Base-by-base conservation (phyloP, 2,329 filamentous ascomycete genomes). In the Elsinoe necatrix region DNA sequence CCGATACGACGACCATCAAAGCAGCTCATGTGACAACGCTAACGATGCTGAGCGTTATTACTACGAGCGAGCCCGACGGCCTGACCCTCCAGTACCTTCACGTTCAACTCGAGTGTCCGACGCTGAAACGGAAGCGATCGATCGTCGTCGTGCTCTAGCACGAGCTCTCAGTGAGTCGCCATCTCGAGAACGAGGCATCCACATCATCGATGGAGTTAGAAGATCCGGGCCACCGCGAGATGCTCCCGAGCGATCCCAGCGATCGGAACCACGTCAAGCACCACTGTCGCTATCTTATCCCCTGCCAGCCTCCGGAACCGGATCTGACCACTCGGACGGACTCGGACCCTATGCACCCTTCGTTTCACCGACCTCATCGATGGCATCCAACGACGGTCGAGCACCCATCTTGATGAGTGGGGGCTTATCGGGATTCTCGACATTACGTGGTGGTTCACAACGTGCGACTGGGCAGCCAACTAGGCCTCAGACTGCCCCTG, bases 121-220 rank as follows among this genome's bases (percentile, higher is more conserved):
- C 5, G 18, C 48, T n/a, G 48, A 52, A 27, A 35, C 48, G 2
- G 54, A 48, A n/a, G 34, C 39, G 2, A 21, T 25, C n/a, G 35
- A 31, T 35, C 54, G 42, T 25, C 54, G 54, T 29, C 39, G 54
- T n/a, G 54, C 54, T 35, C 31, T 56, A n/a, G 42, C 54, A 9
- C 23, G 54, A 47, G 54, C 54, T 18, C 27, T 56, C 3, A 56
- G 54, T 18, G 54, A 56, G 54, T 56, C 54, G 11, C 54, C 54
- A 12, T 56, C 54, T 11, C 41, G 54, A 11, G 54, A 56, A 20
- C 54, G 54, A 21, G 54, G 54, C 4, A 42, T 56, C n/a, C 11
- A 48, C 29, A 47, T 56, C 14, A 41, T 48, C 31, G 54, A 56
- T 14, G 29, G 31, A 12, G 31, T 41, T 8, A 41, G 42, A 11